These are phyloP conservation scores for Chamaecrista fasciculata DNA, from an alignment of 306 rosid genomes.

Conservation along the genomic window DNA sequence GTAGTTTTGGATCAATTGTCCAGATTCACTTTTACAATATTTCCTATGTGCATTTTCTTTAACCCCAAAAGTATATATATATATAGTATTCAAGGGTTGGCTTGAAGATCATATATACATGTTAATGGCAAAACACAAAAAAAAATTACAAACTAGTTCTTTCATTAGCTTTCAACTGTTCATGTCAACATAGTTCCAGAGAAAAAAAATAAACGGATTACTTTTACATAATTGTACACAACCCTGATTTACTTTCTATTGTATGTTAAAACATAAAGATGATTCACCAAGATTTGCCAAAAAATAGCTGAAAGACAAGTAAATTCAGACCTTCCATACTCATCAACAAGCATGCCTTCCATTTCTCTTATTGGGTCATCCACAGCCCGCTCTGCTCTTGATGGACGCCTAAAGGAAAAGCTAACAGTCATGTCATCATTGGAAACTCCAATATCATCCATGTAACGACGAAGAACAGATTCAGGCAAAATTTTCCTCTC, in stretches of 20 bases:
- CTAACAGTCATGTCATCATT: constrained; percentile 75
- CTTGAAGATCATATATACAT: not conserved
- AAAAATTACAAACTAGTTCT: not conserved
- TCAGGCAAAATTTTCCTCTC: constrained; percentile 95
- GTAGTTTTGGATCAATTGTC: too few species aligned
- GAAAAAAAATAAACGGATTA: not conserved
- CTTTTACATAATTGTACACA: not conserved
- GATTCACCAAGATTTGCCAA: not conserved
- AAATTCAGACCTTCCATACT: constrained; percentile 85
- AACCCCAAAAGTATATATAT: too few species aligned
- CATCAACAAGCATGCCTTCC: constrained; percentile 99
- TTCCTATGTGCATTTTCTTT: too few species aligned
- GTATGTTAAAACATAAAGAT: not conserved
- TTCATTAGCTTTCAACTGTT: not conserved
- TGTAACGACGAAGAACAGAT: constrained; percentile 74
- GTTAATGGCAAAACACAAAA: not conserved
- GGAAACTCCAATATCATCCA: constrained; percentile 89
- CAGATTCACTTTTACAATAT: too few species aligned
- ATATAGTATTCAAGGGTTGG: too few species aligned
- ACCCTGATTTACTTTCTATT: not conserved
- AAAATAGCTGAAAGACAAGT: constrained; percentile 3
- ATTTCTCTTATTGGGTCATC: constrained; percentile 99
- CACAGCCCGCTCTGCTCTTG: constrained; percentile 92
- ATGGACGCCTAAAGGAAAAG: constrained; percentile 80
- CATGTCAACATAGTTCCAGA: not conserved